Evolutionary conservation across 1,284 basidiomycete genomes (phyloP), one percentile per base, ranked within the genome.

Genomic region (Cystobasidiaceae sp.): DNA sequence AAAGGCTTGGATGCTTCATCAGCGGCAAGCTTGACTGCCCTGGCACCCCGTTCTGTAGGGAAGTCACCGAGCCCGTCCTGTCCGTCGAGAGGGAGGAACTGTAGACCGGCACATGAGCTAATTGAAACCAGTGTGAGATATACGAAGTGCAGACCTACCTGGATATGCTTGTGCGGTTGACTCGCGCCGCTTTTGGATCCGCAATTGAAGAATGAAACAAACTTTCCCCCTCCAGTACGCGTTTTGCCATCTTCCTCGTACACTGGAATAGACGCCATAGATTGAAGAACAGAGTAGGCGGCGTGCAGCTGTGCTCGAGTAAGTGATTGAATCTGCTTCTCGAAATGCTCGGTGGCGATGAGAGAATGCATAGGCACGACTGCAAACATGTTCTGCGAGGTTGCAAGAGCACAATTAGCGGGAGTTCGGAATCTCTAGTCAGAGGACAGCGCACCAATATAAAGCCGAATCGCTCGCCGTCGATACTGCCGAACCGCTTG

Each of bases 291-390:
- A n/a, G n/a, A n/a, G n/a, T 67, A 70, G n/a, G 71, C 56, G 1
- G 72, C 66, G 25, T 65, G 51, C 7, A 71, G 55, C 37, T 73
- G 69, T 6, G 52, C 27, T 1, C 71, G 72, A 1, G 70, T 68
- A 4, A 72, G 51, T 8, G 72, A 71, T 1, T 52, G 39, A n/a
- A 54, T 63, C 45, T 73, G 72, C 8, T 60, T 52, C 41, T 56
- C 68, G 21, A 69, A 73, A 1, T 71, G 65, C 33, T 71, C 73
- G 0, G 72, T 73, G 1, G 73, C 72, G 30, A 73, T 61, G 8
- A 73, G 67, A 49, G 71, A 72, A 43, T 73, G 72, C 9, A 69
- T 61, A 4, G 72, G 71, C 0, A 68, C 67, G 3, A 73, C 71
- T 60, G 72, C 73, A 57, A 69, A 73, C 66, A 73, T 73, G 69